These are phyloP conservation scores for Fusarium avenaceum DNA, from an alignment of 2,329 filamentous ascomycete species.

Conservation along the genomic window DNA sequence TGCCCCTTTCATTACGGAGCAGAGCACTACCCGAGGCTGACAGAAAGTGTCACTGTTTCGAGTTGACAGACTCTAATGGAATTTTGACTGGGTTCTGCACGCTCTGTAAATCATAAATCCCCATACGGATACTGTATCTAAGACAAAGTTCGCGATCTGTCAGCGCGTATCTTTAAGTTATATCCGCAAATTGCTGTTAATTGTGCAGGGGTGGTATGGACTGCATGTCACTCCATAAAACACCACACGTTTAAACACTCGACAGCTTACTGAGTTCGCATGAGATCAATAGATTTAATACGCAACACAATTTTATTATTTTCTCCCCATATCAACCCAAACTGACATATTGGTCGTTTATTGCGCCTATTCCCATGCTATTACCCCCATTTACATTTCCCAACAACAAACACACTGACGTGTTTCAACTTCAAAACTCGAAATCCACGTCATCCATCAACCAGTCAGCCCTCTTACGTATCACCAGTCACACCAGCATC, in stretches of 20 bases:
- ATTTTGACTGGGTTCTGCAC: background rate
- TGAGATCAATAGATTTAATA: background rate
- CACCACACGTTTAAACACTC: background rate
- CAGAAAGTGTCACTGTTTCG: slow-evolving; percentile 26
- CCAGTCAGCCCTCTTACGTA: background rate
- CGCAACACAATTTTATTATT: background rate
- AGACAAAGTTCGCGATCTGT: background rate
- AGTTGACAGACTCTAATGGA: slow-evolving; percentile 1
- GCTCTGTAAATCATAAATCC: background rate
- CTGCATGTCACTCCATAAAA: slow-evolving; percentile 1
- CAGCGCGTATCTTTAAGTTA: too few relatives aligned
- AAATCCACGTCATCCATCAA: slow-evolving; percentile 14
- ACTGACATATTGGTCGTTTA: slow-evolving; percentile 8
- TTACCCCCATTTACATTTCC: slow-evolving; percentile 1
- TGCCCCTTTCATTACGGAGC: background rate
- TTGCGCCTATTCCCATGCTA: slow-evolving; percentile 26
- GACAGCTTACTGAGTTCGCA: background rate
- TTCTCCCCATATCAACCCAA: background rate
- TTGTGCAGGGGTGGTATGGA: background rate
- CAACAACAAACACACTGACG: background rate
- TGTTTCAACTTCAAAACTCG: slow-evolving; percentile 23
- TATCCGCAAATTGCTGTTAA: background rate
- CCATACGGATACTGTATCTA: too few relatives aligned
- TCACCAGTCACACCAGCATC: slow-evolving; percentile 5
- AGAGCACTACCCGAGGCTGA: background rate